Evolutionary conservation across 2,329 filamentous ascomycete genomes (phyloP).

Genomic region (Colletotrichum tropicicola): DNA sequence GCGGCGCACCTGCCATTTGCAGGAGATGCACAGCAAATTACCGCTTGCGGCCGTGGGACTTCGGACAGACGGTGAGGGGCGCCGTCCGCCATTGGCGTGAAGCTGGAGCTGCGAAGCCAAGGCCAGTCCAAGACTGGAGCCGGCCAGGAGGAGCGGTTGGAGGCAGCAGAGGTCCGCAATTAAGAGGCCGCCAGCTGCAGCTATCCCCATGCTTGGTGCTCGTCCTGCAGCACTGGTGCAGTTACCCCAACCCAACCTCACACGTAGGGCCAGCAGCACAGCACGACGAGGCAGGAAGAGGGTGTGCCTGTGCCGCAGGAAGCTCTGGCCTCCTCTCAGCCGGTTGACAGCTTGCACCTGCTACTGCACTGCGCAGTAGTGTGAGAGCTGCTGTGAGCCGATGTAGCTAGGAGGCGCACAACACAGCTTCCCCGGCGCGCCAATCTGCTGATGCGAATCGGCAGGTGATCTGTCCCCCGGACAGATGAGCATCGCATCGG

Average conservation of each 20-base stretch:
- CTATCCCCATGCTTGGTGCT: slow-evolving; percentile 7
- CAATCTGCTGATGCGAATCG: slow-evolving; percentile 4
- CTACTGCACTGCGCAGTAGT: not conserved
- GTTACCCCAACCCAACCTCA: slow-evolving; percentile 25
- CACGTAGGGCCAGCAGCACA: slow-evolving; percentile 10
- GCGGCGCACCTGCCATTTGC: slow-evolving; percentile 11
- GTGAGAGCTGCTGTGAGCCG: not conserved
- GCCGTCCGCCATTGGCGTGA: not conserved
- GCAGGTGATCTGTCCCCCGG: slow-evolving; percentile 8
- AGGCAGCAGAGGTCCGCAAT: slow-evolving; percentile 27
- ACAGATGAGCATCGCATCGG: slow-evolving; percentile 3
- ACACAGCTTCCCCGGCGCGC: slow-evolving; percentile 4
- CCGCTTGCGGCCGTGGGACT: slow-evolving; percentile 14
- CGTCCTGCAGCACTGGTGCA: slow-evolving; percentile 25
- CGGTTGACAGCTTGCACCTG: slow-evolving; percentile 20
- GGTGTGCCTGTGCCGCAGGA: slow-evolving; percentile 18
- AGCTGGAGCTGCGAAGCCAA: slow-evolving; percentile 15
- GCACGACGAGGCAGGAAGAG: not conserved
- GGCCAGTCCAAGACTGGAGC: not conserved
- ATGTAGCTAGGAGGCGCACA: slow-evolving; percentile 7
- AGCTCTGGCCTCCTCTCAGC: slow-evolving; percentile 4
- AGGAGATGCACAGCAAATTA: slow-evolving; percentile 15
- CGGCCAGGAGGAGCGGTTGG: not conserved
- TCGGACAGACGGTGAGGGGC: slow-evolving; percentile 18
- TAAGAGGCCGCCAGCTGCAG: slow-evolving; percentile 30